These are phyloP conservation scores for Euryodendron excelsum DNA, from an alignment of 148 eudicot species.

Conservation along the genomic window DNA sequence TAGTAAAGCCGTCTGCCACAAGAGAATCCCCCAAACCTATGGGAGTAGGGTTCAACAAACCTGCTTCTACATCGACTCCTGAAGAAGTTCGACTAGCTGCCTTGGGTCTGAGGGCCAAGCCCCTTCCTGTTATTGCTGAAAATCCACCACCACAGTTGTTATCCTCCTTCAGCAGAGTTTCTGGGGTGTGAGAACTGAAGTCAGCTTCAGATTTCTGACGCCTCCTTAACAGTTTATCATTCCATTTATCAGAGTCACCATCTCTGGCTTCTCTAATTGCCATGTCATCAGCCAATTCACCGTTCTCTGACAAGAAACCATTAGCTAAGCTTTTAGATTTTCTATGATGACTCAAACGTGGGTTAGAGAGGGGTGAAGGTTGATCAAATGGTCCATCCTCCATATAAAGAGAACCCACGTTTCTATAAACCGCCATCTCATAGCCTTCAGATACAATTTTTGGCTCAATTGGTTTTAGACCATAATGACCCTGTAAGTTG, in stretches of 20 bases:
- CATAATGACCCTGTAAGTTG: constrained; percentile 72
- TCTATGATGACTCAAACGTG: constrained; percentile 62
- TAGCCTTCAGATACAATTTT: constrained; percentile 49
- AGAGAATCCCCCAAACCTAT: constrained; percentile 43
- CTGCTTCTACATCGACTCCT: constrained; percentile 47
- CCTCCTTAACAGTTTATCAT: constrained; percentile 47
- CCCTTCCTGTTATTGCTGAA: constrained; percentile 68
- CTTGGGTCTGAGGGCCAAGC: constrained; percentile 83
- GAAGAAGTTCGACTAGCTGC: constrained; percentile 55
- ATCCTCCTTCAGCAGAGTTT: constrained; percentile 70
- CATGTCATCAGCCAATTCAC: constrained; percentile 29
- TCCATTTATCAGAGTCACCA: constrained; percentile 38
- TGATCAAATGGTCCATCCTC: constrained; percentile 44
- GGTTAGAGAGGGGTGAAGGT: constrained; percentile 37
- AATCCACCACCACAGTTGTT: constrained; percentile 54
- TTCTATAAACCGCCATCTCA: constrained; percentile 70
- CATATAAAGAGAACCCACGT: constrained; percentile 38
- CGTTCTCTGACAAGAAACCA: constrained; percentile 50
- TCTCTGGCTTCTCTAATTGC: constrained; percentile 28
- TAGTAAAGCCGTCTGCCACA: constrained; percentile 36
- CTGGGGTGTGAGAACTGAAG: constrained; percentile 49
- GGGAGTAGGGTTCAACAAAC: constrained; percentile 29
- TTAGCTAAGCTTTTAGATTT: constrained; percentile 70
- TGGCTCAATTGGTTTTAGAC: constrained; percentile 36
- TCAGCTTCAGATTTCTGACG: constrained; percentile 66